Conservation (phyloP, 192 early-diverging fungal species). For the Entophlyctis luteolus region DNA sequence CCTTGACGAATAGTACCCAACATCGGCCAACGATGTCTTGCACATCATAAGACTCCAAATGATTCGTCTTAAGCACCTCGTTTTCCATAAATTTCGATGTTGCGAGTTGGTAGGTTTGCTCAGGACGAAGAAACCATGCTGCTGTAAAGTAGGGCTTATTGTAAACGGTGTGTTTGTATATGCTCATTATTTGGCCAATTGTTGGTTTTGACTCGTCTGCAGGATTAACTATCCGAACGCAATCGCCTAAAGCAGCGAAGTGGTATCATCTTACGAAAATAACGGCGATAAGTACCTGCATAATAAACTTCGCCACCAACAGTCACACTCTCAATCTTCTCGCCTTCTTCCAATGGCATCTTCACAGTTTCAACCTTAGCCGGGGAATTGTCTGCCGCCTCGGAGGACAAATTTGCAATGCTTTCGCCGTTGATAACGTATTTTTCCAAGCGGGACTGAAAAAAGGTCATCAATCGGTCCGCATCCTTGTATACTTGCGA, state of each 20-base stretch:
- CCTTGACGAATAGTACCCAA: conserved; percentile 55
- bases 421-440: conserved; percentile 41
- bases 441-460: conserved; percentile 57
- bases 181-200: conserved; percentile 53
- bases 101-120: conserved; percentile 63
- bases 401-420: neutral
- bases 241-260: conserved; percentile 49
- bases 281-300: neutral
- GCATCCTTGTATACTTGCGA: conserved; percentile 84
- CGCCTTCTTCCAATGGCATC: conserved; percentile 16
- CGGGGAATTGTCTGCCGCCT: neutral
- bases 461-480: conserved; percentile 24
- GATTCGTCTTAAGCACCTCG: conserved; percentile 64
- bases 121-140: conserved; percentile 63
- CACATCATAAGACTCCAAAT: conserved; percentile 47
- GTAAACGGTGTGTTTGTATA: conserved; percentile 29
- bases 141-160: conserved; percentile 34
- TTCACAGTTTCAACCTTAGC: neutral
- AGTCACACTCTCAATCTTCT: conserved; percentile 9
- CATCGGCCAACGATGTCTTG: conserved; percentile 59
- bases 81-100: conserved; percentile 55
- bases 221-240: conserved; percentile 59
- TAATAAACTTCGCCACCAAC: conserved; percentile 5
- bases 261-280: neutral
- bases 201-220: conserved; percentile 56